A percentile compares a stretch with the other conserved stretches of the same genome.
These are phyloP conservation scores for Oxalis stricta DNA, from an alignment of 441 rosid genomes.

Conservation along the genomic window DNA sequence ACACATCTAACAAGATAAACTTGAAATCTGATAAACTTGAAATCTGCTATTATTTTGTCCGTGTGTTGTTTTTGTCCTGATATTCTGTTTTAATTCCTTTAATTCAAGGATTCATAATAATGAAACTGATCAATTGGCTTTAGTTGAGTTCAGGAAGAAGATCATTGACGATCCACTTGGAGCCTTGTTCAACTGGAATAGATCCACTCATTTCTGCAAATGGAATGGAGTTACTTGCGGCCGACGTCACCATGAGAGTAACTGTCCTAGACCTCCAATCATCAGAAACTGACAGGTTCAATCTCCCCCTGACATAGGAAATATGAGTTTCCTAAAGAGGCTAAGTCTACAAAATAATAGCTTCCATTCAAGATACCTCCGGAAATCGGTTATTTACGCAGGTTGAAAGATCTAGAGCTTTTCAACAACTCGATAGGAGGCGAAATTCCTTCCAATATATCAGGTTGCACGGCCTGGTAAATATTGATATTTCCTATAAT, in stretches of 20 bases:
- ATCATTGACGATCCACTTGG: background rate
- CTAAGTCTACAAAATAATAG: background rate
- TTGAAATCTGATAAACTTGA: no score
- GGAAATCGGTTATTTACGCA: background rate
- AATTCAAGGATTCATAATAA: background rate
- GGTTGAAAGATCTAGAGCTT: background rate
- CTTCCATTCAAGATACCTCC: slow-evolving; percentile 3
- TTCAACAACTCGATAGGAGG: slow-evolving; percentile 5
- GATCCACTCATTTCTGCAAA: background rate
- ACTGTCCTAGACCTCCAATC: background rate
- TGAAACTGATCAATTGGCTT: background rate
- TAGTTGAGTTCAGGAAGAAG: background rate
- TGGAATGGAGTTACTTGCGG: slow-evolving; percentile 7
- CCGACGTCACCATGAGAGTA: slow-evolving; percentile 5
- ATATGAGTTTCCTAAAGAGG: slow-evolving; percentile 6
- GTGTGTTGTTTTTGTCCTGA: no score
- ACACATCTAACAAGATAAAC: no score
- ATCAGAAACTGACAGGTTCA: slow-evolving; percentile 2
- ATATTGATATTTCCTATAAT: fast-evolving
- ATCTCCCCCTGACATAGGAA: slow-evolving; percentile 13
- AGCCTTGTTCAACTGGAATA: background rate
- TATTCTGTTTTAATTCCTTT: no score
- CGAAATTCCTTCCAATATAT: slow-evolving; percentile 1
- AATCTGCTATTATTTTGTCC: no score
- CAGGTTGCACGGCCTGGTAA: background rate